phyloP scores from a whole-genome alignment of 192 early-diverging fungal species.

The Jimgerdemannia lactiflua region DNA sequence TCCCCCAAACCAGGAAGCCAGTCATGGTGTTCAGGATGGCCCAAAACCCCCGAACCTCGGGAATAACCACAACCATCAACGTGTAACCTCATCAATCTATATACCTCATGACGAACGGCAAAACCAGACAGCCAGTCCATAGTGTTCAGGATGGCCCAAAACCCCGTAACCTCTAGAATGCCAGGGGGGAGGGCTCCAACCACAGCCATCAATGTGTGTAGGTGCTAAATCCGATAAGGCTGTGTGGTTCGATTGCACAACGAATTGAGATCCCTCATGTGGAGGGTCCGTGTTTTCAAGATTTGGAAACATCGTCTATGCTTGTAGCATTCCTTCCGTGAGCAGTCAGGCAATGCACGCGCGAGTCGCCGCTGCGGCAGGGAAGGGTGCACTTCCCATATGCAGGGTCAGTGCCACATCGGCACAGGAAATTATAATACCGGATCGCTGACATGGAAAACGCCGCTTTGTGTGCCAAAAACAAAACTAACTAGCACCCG shows the following conservation, averaged over 20 bases:
- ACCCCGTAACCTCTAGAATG: neutral
- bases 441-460: too few species aligned
- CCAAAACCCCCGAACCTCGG: too few species aligned
- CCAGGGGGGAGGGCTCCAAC: neutral
- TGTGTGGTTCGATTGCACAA: neutral
- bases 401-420: neutral
- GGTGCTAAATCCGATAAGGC: neutral
- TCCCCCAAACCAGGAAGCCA: neutral
- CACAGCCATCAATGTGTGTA: neutral
- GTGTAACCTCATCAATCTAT: neutral
- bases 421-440: neutral
- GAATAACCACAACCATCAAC: neutral
- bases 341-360: neutral
- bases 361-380: neutral
- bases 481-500: too few species aligned
- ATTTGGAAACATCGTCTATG: neutral
- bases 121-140: too few species aligned
- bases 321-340: neutral
- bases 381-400: neutral
- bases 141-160: neutral
- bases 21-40: neutral
- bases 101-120: too few species aligned
- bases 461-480: too few species aligned
- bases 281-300: neutral
- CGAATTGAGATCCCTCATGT: neutral